Evolutionary conservation across 345 rosid species (phyloP), one percentile per base, ranked within the genome.

Genomic region (Draba incana): DNA sequence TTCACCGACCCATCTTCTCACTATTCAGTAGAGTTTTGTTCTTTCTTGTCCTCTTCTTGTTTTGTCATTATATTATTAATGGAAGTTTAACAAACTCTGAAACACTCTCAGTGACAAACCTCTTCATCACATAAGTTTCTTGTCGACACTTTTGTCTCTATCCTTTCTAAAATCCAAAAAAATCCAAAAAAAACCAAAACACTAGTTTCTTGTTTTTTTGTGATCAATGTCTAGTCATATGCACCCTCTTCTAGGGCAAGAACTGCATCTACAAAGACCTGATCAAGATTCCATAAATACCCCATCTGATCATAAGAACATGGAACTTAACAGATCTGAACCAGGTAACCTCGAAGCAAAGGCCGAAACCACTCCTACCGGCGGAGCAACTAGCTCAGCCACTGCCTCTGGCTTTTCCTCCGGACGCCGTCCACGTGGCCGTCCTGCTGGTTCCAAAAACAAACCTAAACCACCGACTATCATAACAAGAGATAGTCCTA

Each of bases 391-490:
- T 25, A 66, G 62, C 69, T 68, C 78, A 47, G 74, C 78, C 58
- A 75, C 69, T 13, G 78, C 83, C 5, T 60, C 78, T 7, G 61
- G 64, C 1, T 50, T 77, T 13, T 58, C 83, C 56, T 73, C 84
- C 6, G 79, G 79, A 30, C 85, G 86, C 11, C 77, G 92, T 24
- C 85, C 89, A 13, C 84, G 96, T 31, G 96, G 96, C 42, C 85
- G 92, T 52, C 96, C 96, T 10, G 5, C 84, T 0, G 95, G 95
- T 12, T 88, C 95, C 14, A 88, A 84, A 75, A 88, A 88, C 79
- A 88, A 81, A 77, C 83, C 79, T 1, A 88, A 82, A 74, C 89
- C 89, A 31, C 96, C 96, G 0, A 81, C 86, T 8, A 81, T 88
- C 37, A 70, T 88, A 33, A 77, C 96, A 1, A 77, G 85, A 13